Conservation (phyloP, 2,329 filamentous ascomycete species). For the Calycina marina region DNA sequence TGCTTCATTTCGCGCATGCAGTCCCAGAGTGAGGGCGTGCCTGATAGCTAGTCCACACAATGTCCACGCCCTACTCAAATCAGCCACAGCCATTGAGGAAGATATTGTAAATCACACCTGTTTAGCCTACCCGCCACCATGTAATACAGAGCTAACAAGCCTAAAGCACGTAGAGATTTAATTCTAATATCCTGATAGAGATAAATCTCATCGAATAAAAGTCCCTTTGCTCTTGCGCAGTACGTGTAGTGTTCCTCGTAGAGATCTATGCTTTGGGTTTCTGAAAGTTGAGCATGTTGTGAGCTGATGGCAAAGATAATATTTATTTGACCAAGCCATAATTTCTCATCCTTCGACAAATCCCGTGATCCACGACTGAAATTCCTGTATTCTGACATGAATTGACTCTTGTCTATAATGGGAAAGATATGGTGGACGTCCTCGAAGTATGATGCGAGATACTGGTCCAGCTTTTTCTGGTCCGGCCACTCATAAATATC, state of each 20-base stretch:
- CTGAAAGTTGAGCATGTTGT: slow-evolving; percentile 10
- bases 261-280: slow-evolving; percentile 2
- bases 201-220: slow-evolving; percentile 9
- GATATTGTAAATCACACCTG: slow-evolving; percentile 8
- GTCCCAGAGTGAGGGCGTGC: slow-evolving; percentile 12
- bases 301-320: slow-evolving; percentile 14
- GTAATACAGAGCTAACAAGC: slow-evolving; percentile 15
- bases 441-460: slow-evolving; percentile 14
- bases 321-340: slow-evolving; percentile 15
- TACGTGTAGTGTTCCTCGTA: slow-evolving; percentile 13
- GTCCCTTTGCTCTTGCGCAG: slow-evolving; percentile 10
- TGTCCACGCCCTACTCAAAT: slow-evolving; percentile 13
- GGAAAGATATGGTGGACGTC: slow-evolving; percentile 12
- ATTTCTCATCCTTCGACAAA: slow-evolving; percentile 5
- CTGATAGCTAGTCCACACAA: slow-evolving; percentile 15
- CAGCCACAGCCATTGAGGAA: background rate
- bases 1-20: slow-evolving; percentile 14
- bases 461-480: slow-evolving; percentile 4
- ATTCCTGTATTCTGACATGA: slow-evolving; percentile 7
- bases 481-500: slow-evolving; percentile 13
- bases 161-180: slow-evolving; percentile 8
- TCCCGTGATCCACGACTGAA: slow-evolving; percentile 4
- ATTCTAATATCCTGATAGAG: slow-evolving; percentile 13
- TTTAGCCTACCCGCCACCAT: slow-evolving; percentile 13
- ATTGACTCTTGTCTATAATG: slow-evolving; percentile 10